A percentile compares a stretch with the other conserved stretches of the same genome.
Evolutionary conservation across 177 flowering plant species (phyloP).

Genomic region (Vitis hybrid): DNA sequence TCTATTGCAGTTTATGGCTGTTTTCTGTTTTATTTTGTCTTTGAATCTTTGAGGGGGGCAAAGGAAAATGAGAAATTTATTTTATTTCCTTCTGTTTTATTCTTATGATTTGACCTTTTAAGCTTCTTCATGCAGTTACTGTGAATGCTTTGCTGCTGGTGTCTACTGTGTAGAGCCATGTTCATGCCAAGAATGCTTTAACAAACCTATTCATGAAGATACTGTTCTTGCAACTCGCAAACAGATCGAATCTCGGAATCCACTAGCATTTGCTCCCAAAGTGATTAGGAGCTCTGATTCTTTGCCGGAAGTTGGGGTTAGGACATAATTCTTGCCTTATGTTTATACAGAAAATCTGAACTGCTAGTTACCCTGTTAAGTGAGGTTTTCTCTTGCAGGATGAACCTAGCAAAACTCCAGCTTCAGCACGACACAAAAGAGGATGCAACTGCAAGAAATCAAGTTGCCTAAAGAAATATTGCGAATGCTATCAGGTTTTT

Average conservation of each 20-base stretch:
- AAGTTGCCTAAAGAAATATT: conserved; percentile 91
- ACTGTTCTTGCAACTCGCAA: conserved; percentile 89
- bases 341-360: not conserved
- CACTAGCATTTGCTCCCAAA: conserved; percentile 98
- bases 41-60: too few relatives aligned
- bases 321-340: conserved; percentile 12
- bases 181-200: conserved; percentile 83
- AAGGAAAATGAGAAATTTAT: too few relatives aligned
- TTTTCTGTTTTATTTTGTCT: too few relatives aligned
- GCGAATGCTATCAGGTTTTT: conserved; percentile 98
- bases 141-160: conserved; percentile 99
- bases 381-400: conserved; percentile 47
- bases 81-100: not conserved
- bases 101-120: not conserved
- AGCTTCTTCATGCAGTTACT: conserved; percentile 55
- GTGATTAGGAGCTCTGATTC: conserved; percentile 72
- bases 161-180: conserved; percentile 93
- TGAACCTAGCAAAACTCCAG: conserved; percentile 79
- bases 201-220: conserved; percentile 90
- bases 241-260: conserved; percentile 91
- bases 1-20: too few relatives aligned
- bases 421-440: conserved; percentile 96
- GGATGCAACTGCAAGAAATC: conserved; percentile 99
- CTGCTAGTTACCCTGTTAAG: not conserved
- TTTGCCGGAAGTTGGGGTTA: conserved; percentile 62